Evolutionary conservation across 2,329 filamentous ascomycete genomes (phyloP).

Genomic region (Stromatinia cepivora): DNA sequence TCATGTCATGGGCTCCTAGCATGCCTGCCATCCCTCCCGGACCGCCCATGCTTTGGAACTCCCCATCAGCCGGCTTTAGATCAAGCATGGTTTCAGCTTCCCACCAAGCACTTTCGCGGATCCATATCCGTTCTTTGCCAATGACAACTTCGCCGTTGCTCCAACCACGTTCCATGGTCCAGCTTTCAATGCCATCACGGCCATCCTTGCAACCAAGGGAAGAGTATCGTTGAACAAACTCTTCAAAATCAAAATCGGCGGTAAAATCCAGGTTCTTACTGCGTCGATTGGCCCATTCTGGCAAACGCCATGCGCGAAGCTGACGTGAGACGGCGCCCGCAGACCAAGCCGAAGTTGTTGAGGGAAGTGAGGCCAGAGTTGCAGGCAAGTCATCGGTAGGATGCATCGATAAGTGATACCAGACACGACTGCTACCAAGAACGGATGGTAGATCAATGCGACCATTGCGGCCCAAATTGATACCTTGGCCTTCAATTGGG

Average conservation of each 20-base stretch:
- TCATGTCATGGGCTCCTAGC: conserved; percentile 60
- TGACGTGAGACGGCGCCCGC: conserved; percentile 90
- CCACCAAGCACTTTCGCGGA: conserved; percentile 94
- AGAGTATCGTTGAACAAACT: conserved; percentile 82
- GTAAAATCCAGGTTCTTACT: conserved; percentile 94
- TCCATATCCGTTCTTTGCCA: conserved; percentile 91
- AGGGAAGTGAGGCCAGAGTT: conserved; percentile 68
- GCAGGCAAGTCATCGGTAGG: conserved; percentile 84
- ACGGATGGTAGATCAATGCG: conserved; percentile 76
- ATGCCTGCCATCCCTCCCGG: conserved; percentile 46
- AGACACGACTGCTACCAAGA: conserved; percentile 81
- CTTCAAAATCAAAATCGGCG: conserved; percentile 90
- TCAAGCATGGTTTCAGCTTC: conserved; percentile 96
- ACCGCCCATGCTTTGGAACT: conserved; percentile 24
- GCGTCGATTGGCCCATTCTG: conserved; percentile 94
- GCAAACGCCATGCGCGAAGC: conserved; percentile 86
- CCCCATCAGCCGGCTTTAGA: conserved; percentile 56
- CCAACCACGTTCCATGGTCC: conserved; percentile 94
- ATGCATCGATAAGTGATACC: conserved; percentile 92
- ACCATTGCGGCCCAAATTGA: conserved; percentile 73
- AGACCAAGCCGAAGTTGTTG: conserved; percentile 84
- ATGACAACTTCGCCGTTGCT: conserved; percentile 95
- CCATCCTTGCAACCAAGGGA: conserved; percentile 85
- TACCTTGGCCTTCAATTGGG: conserved; percentile 74
- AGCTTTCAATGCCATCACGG: conserved; percentile 88